Conservation (phyloP, 306 rosid species). For the Ormosia emarginata region DNA sequence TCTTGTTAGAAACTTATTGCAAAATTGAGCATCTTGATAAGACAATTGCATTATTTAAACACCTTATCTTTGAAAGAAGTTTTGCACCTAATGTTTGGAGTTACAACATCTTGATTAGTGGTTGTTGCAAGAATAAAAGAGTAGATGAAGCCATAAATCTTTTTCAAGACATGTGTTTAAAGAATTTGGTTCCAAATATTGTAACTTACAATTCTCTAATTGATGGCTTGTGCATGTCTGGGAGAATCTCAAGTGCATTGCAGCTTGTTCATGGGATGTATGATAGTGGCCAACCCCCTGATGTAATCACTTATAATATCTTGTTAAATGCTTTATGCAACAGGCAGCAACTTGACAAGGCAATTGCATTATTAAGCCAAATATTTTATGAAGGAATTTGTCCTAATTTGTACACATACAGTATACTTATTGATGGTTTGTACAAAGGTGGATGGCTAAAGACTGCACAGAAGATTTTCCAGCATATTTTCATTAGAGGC, state of each 20-base stretch:
- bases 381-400: neutral
- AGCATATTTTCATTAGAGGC: conserved; percentile 6
- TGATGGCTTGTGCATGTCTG: neutral
- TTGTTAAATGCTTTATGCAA: neutral
- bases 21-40: neutral
- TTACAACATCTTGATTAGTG: conserved; percentile 11
- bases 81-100: conserved; percentile 2
- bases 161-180: neutral
- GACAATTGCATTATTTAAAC: conserved; percentile 7
- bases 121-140: conserved; percentile 8
- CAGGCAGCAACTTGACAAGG: neutral
- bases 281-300: neutral
- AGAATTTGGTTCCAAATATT: neutral
- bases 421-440: conserved; percentile 8
- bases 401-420: neutral
- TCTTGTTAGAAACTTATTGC: neutral
- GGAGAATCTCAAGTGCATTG: neutral
- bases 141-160: neutral
- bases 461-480: neutral
- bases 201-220: neutral
- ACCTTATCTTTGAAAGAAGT: neutral
- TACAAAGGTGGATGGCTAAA: neutral
- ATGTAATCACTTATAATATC: neutral
- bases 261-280: neutral
- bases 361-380: neutral